Evolutionary conservation across 1,139 yeast species (phyloP), one percentile per base, ranked within the genome.

Genomic region (Pichia sp.): DNA sequence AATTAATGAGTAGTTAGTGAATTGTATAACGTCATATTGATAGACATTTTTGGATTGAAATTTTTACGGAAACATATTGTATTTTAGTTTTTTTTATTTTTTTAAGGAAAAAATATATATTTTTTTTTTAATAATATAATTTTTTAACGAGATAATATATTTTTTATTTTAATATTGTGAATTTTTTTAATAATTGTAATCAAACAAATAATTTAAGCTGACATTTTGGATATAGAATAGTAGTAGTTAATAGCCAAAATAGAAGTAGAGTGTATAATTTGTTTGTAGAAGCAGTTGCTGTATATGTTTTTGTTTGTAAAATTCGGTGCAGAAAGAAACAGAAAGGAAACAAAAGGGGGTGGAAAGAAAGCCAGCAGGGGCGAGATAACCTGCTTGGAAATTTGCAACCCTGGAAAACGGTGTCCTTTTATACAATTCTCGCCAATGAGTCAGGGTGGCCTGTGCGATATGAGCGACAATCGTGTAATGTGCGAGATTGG

Each of bases 131-230:
- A 32, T 32, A n/a, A 32, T 32, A 16, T 32, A 16, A 7, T 32
- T 32, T 32, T 32, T 30, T n/a, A 32, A 18, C 5, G 36, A 32
- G 16, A 32, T 32, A 18, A 13, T 35, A 12, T 20, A 23, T 30
- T 20, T 44, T 38, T 43, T 48, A 40, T 40, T 44, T 34, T 20
- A 44, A 39, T 32, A 39, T 44, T 23, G 32, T 30, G 26, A 39
- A 37, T 27, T 22, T 7, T 23, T 36, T 36, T 36, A 7, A 12
- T 23, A 38, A 32, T 32, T 32, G 36, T 32, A 32, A 40, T 39
- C 38, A 45, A 49, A 50, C 46, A 48, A 48, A 30, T 38, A 30
- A 47, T 56, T 61, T 58, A 61, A 58, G 64, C 64, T 53, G 62
- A 60, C 65, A 61, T 61, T 55, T 59, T 58, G 58, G 53, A 38